Evolutionary conservation across 2,329 filamentous ascomycete species (phyloP).

Genomic region (Penicillium rolfsii): DNA sequence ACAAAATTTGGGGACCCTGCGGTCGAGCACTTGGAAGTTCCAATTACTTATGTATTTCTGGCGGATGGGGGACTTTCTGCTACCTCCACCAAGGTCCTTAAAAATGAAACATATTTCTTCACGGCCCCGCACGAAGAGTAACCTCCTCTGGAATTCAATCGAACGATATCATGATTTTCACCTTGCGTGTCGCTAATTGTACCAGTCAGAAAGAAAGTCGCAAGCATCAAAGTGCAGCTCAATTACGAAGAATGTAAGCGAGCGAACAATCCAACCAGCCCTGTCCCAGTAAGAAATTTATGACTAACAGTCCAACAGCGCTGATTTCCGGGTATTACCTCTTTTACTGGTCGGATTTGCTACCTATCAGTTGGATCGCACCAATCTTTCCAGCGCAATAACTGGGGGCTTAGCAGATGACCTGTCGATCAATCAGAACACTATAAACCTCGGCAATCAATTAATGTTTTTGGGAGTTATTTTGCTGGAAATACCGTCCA

Average conservation of each 20-base stretch:
- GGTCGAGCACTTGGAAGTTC: no score
- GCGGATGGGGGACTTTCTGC: neutral
- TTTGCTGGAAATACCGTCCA: constrained; percentile 56
- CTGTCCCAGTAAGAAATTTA: neutral
- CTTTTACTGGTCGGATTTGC: constrained; percentile 35
- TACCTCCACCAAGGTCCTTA: neutral
- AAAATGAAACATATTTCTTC: neutral
- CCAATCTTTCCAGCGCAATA: constrained; percentile 57
- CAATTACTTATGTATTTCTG: no score
- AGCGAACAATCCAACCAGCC: neutral
- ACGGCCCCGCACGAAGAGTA: neutral
- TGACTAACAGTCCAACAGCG: neutral
- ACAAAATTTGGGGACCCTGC: no score
- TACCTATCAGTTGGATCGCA: constrained; percentile 58
- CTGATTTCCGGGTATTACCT: neutral
- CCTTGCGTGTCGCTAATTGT: neutral
- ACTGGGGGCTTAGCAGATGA: constrained; percentile 53
- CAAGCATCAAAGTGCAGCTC: neutral
- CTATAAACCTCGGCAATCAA: constrained; percentile 58
- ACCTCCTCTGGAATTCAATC: neutral
- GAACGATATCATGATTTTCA: neutral
- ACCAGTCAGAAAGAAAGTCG: neutral
- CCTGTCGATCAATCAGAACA: constrained; percentile 50
- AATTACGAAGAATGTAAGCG: neutral
- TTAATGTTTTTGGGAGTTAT: constrained; percentile 58